Evolutionary conservation across 192 early-diverging fungal species (phyloP), one percentile per base, ranked within the genome.

Genomic region (Pilobolus umbonatus): DNA sequence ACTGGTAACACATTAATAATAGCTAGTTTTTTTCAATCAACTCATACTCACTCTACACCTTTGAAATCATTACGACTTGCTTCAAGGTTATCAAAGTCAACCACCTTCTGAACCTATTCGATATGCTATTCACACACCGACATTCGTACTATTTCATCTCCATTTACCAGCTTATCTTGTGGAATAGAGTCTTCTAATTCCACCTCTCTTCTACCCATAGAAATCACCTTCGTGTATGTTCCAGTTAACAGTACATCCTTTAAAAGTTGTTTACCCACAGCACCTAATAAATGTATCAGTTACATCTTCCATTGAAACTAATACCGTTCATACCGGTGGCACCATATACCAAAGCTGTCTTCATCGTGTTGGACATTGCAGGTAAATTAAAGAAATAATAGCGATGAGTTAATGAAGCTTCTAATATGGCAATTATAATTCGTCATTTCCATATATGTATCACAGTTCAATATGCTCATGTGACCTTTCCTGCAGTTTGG

Each of bases 51-150:
- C 80, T 75, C 67, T 24, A 71, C 52, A n/a, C 74, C 73, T 15
- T 56, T 59, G 32, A 84, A 77, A 4, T 50, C 74, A 9, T 60
- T 44, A 1, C 66, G 60, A 53, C 48, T 29, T 14, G 64, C 51
- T 14, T 81, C 78, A 10, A 83, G 60, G 40, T 91, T 84, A 19
- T 94, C 90, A 67, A 88, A 89, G 69, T 91, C 83, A 22, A 88
- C 76, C 2, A 76, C 71, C 53, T 85, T 78, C 66, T 90, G 85
- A 30, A 85, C 78, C 66, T 68, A 22, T 8, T 19, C 30, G 21
- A 15, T 15, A 17, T 12, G 6, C 19, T 42, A 15, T 3, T 12
- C n/a, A n/a, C n/a, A n/a, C n/a, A n/a, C n/a, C n/a, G n/a, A n/a
- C n/a, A n/a, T 17, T 42, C 19, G 6, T 52, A n/a, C 34, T 21